A percentile compares a stretch with the other conserved stretches of the same genome.
Evolutionary conservation across 2,329 filamentous ascomycete genomes (phyloP).

Genomic region (Fusarium miscanthi): DNA sequence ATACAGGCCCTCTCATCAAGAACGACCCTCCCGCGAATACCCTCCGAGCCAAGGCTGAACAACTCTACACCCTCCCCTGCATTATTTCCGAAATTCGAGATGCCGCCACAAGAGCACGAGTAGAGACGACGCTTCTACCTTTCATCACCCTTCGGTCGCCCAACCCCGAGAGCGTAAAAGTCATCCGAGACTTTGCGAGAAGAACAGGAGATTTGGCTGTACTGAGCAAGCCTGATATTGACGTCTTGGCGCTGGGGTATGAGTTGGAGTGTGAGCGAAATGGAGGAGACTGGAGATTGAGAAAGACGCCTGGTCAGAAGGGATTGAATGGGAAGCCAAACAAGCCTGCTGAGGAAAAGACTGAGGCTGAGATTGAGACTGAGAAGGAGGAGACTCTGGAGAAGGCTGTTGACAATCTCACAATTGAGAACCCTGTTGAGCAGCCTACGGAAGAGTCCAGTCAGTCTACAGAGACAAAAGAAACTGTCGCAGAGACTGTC

Average conservation of each 20-base stretch:
- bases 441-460: constrained; percentile 8
- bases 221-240: constrained; percentile 87
- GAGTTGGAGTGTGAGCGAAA: constrained; percentile 94
- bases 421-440: constrained; percentile 23
- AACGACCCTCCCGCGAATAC: constrained; percentile 89
- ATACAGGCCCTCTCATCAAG: constrained; percentile 92
- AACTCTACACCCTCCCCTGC: constrained; percentile 83
- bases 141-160: constrained; percentile 85
- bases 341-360: constrained; percentile 33
- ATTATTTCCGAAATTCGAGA: constrained; percentile 92
- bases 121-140: constrained; percentile 86
- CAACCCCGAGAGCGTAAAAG: constrained; percentile 78
- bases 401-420: constrained; percentile 24
- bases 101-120: constrained; percentile 78
- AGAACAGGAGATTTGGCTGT: constrained; percentile 91
- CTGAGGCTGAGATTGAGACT: constrained; percentile 3
- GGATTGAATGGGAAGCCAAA: constrained; percentile 74
- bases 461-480: neutral
- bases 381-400: constrained; percentile 9
- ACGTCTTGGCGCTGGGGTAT: constrained; percentile 89
- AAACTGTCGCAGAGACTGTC: neutral
- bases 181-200: constrained; percentile 86
- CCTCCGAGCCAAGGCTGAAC: constrained; percentile 79
- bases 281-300: constrained; percentile 86
- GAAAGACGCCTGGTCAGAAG: constrained; percentile 83